Percentiles rank a stretch among this genome's conserved stretches.
These are phyloP conservation scores for Kwoniella bestiolae DNA, from an alignment of 768 basidiomycete genomes.

Conservation along the genomic window DNA sequence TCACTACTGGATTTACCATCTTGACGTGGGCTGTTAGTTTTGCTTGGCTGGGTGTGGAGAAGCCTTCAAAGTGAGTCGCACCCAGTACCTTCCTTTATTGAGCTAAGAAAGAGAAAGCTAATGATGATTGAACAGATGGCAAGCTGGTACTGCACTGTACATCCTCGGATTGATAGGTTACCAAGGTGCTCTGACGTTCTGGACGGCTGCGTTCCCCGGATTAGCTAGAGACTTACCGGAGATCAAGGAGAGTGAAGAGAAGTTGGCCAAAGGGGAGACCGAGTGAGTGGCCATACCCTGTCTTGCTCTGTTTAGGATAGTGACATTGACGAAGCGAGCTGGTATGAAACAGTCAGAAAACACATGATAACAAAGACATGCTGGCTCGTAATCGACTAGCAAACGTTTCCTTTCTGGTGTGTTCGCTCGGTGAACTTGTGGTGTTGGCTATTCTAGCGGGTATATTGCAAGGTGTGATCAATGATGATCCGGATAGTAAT, in stretches of 20 bases:
- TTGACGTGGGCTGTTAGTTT: constrained; percentile 71
- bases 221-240: constrained; percentile 72
- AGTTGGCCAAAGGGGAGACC: constrained; percentile 40
- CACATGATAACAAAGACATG: constrained; percentile 62
- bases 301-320: no score
- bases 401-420: constrained; percentile 73
- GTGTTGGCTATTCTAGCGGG: constrained; percentile 75
- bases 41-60: constrained; percentile 71
- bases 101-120: background rate
- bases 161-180: constrained; percentile 68
- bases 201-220: constrained; percentile 81
- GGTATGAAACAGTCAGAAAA: constrained; percentile 30
- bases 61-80: constrained; percentile 58
- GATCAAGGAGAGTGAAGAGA: constrained; percentile 61
- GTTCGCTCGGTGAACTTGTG: constrained; percentile 71
- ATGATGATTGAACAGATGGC: constrained; percentile 54
- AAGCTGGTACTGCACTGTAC: constrained; percentile 43
- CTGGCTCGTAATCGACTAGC: constrained; percentile 73
- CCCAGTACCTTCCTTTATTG: constrained; percentile 56
- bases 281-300: constrained; percentile 33
- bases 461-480: constrained; percentile 70
- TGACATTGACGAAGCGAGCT: background rate
- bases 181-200: constrained; percentile 77
- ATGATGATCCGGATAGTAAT: constrained; percentile 70
- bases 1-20: constrained; percentile 74